phyloP scores from a whole-genome alignment of 129 eudicot species.

The Cynara cardunculus region DNA sequence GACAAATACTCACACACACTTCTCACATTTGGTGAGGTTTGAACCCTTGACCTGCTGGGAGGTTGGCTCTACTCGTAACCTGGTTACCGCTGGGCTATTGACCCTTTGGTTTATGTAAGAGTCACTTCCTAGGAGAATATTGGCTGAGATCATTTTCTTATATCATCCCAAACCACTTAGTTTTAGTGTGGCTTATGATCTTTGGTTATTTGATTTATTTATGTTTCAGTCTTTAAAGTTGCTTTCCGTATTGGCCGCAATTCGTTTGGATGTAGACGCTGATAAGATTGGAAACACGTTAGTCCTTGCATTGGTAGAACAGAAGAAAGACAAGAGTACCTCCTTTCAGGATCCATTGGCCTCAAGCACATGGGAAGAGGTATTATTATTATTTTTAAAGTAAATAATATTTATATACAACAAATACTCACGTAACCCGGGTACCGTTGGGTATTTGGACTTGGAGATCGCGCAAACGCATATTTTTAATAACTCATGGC shows the following conservation, averaged over 20 bases:
- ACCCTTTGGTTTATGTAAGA: neutral
- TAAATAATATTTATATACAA: neutral
- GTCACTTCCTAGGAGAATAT: conserved; percentile 8
- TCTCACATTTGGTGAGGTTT: neutral
- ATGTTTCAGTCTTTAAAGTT: conserved; percentile 65
- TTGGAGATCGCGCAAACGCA: neutral
- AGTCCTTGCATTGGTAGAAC: conserved; percentile 63
- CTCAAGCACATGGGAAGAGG: conserved; percentile 91
- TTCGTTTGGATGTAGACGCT: conserved; percentile 58
- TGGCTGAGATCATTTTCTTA: neutral
- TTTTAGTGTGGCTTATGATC: neutral
- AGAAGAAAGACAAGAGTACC: conserved; percentile 37
- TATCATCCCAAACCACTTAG: neutral
- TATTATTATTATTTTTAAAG: conserved; percentile 7
- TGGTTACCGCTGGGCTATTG: neutral
- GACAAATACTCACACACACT: neutral
- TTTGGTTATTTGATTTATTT: neutral
- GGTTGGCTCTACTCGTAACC: neutral
- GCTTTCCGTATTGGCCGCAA: conserved; percentile 73
- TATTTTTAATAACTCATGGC: neutral
- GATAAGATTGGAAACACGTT: conserved; percentile 82
- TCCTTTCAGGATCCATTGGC: conserved; percentile 63
- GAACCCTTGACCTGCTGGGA: neutral
- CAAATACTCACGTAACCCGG: neutral
- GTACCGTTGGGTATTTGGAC: neutral